Evolutionary conservation across 495 filamentous ascomycete genomes (phyloP), one percentile per base, ranked within the genome.

Genomic region (Neurospora sp.): DNA sequence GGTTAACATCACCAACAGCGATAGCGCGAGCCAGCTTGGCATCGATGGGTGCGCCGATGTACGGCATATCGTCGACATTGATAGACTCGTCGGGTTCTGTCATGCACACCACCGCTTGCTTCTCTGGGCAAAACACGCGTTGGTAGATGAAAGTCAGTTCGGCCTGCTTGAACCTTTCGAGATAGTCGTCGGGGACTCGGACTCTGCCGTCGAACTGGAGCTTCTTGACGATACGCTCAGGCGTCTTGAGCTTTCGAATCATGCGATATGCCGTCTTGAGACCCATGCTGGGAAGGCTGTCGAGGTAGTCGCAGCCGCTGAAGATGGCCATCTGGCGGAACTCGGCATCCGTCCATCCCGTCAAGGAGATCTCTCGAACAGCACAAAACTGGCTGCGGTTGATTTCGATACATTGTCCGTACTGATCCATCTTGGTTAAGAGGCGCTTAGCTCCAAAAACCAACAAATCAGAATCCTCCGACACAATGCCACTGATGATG

Each of bases 291-390:
- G 87, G 89, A 73, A 98, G 92, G 76, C 90, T 91, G 7, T 90
- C 85, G 70, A 98, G 86, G 81, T 99, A 99, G 80, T 99, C 96
- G 81, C 96, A 99, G n/a, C 96, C 96, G 80, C 94, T 97, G 27
- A 99, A 79, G 71, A 99, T 98, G 70, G 94, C 94, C 96, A 99
- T 99, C 27, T 87, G 90, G 69, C 96, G 87, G 77, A 99, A 99
- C 72, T 98, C 92, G 8, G 84, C 85, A 81, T 98, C 93, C 4
- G 92, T 91, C 95, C 96, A 99, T 16, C 94, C 95, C 14, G 93
- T 90, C 20, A 99, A 82, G 70, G 90, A 96, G 48, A 98, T 88
- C 73, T 97, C 95, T 62, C 91, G 90, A 74, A 94, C 96, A 48
- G 91, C 90, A 41, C 92, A 91, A 76, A 99, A 98, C 75, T 97